Conservation (phyloP, 202 grass and related monocot genomes). For the Musa balbisiana region DNA sequence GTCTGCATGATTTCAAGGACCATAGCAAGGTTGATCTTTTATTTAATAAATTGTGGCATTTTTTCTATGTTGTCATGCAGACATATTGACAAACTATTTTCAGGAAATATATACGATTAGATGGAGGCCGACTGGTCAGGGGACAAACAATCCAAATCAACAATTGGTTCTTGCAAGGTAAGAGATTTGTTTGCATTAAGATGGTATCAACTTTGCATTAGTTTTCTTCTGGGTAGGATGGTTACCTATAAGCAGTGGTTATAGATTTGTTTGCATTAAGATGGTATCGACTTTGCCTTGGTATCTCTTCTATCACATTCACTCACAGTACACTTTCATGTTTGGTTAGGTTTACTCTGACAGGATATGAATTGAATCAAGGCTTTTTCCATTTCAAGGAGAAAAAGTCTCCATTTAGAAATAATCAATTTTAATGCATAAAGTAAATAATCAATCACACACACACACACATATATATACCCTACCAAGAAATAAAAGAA, state of each 20-base stretch:
- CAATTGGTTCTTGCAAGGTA: constrained; percentile 94
- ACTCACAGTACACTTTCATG: too few relatives aligned
- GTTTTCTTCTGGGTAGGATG: background rate
- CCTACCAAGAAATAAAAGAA: too few relatives aligned
- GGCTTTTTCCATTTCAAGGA: too few relatives aligned
- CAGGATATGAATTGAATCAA: too few relatives aligned
- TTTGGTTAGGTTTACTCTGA: too few relatives aligned
- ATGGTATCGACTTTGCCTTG: background rate
- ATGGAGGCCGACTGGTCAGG: constrained; percentile 87
- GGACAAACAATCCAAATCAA: constrained; percentile 74
- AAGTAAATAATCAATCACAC: too few relatives aligned
- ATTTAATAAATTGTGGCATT: background rate
- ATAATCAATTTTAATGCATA: too few relatives aligned
- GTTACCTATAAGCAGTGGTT: background rate
- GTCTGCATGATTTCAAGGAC: constrained; percentile 76
- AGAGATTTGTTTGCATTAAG: background rate
- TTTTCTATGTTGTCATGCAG: background rate
- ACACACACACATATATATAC: too few relatives aligned
- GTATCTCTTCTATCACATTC: background rate
- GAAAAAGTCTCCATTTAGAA: too few relatives aligned
- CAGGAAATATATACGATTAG: constrained; percentile 99
- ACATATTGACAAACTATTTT: constrained; percentile 4
- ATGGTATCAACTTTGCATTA: background rate
- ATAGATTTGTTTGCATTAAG: background rate
- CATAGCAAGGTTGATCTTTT: constrained; percentile 65